Conservation (phyloP, 768 basidiomycete species). For the Leccinum variicolor region DNA sequence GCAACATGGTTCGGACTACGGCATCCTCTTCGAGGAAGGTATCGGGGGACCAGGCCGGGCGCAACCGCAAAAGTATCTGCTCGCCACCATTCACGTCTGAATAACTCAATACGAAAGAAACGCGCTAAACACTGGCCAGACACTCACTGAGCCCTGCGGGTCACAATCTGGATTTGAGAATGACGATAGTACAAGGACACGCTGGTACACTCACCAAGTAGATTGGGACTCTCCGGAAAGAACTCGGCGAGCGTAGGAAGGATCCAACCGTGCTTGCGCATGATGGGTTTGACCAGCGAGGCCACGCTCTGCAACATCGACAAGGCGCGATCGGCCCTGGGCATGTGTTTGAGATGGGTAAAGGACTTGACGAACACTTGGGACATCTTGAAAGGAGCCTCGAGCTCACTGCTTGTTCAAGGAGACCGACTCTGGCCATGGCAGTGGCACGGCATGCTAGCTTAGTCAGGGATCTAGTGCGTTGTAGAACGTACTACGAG, state of each 20-base stretch:
- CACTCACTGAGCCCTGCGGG: conserved; percentile 38
- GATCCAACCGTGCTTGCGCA: conserved; percentile 81
- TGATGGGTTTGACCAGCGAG: conserved; percentile 88
- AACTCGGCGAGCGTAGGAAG: conserved; percentile 83
- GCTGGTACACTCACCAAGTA: conserved; percentile 56
- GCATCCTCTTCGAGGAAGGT: conserved; percentile 75
- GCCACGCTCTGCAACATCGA: conserved; percentile 65
- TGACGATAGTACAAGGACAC: background rate
- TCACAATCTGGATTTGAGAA: conserved; percentile 8
- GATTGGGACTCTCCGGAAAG: conserved; percentile 68
- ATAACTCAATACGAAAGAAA: conserved; percentile 3
- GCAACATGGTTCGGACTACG: conserved; percentile 82
- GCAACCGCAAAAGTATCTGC: conserved; percentile 79
- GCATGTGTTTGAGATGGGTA: conserved; percentile 66
- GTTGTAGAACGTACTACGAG: too few relatives aligned
- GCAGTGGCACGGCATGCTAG: too few relatives aligned
- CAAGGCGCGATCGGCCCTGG: conserved; percentile 66
- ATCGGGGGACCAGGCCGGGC: conserved; percentile 64
- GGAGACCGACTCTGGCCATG: background rate
- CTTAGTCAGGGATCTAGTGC: conserved; percentile 16
- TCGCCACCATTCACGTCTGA: conserved; percentile 75
- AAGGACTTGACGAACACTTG: conserved; percentile 62
- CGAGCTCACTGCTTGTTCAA: background rate
- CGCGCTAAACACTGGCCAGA: background rate
- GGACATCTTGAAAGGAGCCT: conserved; percentile 37